phyloP scores from a whole-genome alignment of 176 grass and related monocot genomes.

The Canna indica region DNA sequence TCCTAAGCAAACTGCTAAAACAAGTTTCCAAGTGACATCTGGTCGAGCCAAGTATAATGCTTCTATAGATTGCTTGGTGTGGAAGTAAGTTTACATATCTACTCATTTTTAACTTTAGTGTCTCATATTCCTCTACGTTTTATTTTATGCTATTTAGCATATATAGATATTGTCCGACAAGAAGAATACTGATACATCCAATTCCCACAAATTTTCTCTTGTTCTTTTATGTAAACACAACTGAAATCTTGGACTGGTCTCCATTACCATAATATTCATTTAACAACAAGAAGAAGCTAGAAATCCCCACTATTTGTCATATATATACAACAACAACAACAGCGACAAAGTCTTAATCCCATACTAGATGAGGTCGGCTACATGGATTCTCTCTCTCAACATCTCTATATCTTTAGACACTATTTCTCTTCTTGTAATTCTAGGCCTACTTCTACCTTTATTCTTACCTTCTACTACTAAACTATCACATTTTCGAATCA shows the following conservation, averaged over 20 bases:
- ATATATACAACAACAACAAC: no score
- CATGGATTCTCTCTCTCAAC: not conserved
- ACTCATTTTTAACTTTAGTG: not conserved
- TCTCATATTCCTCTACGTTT: not conserved
- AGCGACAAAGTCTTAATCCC: not conserved
- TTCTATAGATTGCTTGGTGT: constrained; percentile 95
- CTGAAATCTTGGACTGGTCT: not conserved
- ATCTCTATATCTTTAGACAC: not conserved
- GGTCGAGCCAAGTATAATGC: constrained; percentile 99
- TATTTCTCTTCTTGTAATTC: no score
- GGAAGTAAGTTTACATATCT: constrained; percentile 71
- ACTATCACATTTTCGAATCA: no score
- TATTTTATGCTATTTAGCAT: not conserved
- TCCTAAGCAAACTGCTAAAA: constrained; percentile 98
- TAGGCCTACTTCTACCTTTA: no score
- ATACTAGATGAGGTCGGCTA: not conserved
- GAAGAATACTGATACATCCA: not conserved
- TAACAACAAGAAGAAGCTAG: no score
- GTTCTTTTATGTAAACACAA: not conserved
- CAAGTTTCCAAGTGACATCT: constrained; percentile 95
- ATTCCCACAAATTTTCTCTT: not conserved
- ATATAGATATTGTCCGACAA: not conserved
- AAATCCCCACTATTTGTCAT: no score
- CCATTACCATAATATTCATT: no score
- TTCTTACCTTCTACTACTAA: no score